Base-by-base conservation (phyloP, 805 yeast genomes). In the Monosporozyma aquatica region DNA sequence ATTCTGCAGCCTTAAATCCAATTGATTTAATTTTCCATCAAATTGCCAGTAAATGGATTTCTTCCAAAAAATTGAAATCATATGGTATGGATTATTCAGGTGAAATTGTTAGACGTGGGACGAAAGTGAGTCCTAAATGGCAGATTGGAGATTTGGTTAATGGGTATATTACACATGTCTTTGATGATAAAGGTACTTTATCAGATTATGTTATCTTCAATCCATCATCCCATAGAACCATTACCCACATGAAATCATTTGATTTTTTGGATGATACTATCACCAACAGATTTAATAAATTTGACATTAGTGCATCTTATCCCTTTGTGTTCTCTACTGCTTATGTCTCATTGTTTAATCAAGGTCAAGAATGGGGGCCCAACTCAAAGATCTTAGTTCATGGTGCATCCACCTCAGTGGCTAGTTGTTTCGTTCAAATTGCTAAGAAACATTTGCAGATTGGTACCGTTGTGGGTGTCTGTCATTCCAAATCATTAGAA, bases 401-500 rank as follows among this genome's bases (percentile, higher is more conserved):
- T 37, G 95, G 95, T 30, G 90, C 82, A 22, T 79, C 83, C 8
- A 78, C 94, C 1, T 62, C 80, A 11, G 87, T 81, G 11, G 87
- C 89, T 17, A 56, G 69, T 23, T 69, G 66, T 45, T 67, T 71
- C 4, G 64, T 76, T 27, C 84, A 79, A 56, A 57, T 82, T 32
- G 75, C 80, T 9, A 78, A 74, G 56, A 58, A 69, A 29, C 56
- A 62, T 37, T 66, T 66, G 42, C 61, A 68, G 2, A 75, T 76
- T 7, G 62, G 63, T 23, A 69, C 69, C 11, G 73, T 85, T 18
- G 79, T 75, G 4, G 78, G 75, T 20, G 69, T 78, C 2, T 74
- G 80, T 54, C 76, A 82, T 3, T 59, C 70, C 0, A 55, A 64
- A 6, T 73, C 85, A 10, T 57, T 63, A 14, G 70, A 61, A 6